Evolutionary conservation across 176 grass and related monocot species (phyloP).

Genomic region (Lolium multiflorum): DNA sequence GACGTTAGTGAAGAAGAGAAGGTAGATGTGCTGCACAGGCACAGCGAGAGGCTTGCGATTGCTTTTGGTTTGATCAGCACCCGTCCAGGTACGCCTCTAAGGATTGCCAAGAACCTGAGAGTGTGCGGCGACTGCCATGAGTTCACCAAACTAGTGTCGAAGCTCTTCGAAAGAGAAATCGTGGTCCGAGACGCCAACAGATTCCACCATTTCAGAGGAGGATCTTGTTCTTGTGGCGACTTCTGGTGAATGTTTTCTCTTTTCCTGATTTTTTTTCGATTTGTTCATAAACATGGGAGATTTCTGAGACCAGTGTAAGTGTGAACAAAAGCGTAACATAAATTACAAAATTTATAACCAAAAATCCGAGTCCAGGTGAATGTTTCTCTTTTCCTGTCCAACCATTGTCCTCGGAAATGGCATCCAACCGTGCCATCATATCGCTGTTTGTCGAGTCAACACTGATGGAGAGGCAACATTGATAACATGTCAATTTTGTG

Average conservation of each 20-base stretch:
- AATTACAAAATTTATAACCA: neutral
- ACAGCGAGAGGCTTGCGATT: slow-evolving; percentile 71
- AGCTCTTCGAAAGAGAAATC: slow-evolving; percentile 56
- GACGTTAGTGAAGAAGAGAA: slow-evolving; percentile 67
- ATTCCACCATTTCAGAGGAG: slow-evolving; percentile 77
- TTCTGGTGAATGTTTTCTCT: slow-evolving; percentile 56
- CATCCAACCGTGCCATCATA: neutral
- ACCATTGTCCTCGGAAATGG: neutral
- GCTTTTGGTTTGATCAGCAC: slow-evolving; percentile 60
- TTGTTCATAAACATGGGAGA: slow-evolving; percentile 12
- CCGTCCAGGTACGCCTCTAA: slow-evolving; percentile 42
- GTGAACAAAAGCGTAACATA: neutral
- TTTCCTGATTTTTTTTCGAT: too few relatives aligned
- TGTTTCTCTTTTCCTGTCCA: too few relatives aligned
- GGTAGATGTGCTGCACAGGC: slow-evolving; percentile 52
- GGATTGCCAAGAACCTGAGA: slow-evolving; percentile 75
- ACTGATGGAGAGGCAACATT: too few relatives aligned
- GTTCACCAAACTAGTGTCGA: slow-evolving; percentile 67
- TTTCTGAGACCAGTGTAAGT: neutral
- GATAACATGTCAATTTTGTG: neutral
- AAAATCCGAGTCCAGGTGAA: neutral
- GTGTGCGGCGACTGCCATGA: slow-evolving; percentile 68
- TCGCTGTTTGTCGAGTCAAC: too few relatives aligned
- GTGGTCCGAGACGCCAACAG: slow-evolving; percentile 70
- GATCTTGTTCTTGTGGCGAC: slow-evolving; percentile 66